Base-by-base conservation (phyloP, 1,284 basidiomycete genomes). In the Leccinum fuscescens region DNA sequence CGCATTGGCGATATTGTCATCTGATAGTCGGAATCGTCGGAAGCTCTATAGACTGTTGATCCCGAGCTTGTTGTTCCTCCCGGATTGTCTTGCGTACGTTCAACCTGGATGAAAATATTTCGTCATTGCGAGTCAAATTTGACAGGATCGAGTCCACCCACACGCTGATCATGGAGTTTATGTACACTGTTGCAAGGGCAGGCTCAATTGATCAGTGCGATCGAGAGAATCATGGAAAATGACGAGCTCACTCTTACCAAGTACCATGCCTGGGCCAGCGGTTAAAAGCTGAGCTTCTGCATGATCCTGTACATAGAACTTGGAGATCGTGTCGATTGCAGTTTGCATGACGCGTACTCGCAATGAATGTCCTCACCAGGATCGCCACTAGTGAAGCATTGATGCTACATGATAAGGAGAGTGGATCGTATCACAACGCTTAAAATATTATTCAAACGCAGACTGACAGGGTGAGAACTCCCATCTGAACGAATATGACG, bases 401-500 rank as follows among this genome's bases (percentile, higher is more conserved):
- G 29, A 71, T 48, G 20, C 70, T 72, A 27, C 15, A 39, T 29
- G 9, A 50, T 0, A 27, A 14, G 20, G n/a, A 55, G 48, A 5
- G 31, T 42, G 2, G 12, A 29, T 12, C 39, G 29, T 27, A 31
- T 24, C 11, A 17, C 29, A 9, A 1, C 9, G 20, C 17, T n/a
- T 11, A 5, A 27, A 4, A 15, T 12, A 35, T 37, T 6, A 14
- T 46, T 22, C 4, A 39, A 33, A 11, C 0, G 0, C 6, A 49
- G 6, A 51, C 69, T 54, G 46, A 72, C 68, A 59, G 60, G 6
- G 66, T 62, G 31, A 69, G 44, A 37, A 72, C 17, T 2, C 69
- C 69, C 71, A 70, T 72, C 48, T 70, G 60, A 6, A 72, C 54
- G 31, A 70, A 68, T 4, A 71, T 27, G 4, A 24, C 0, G 1